A percentile compares a stretch with the other conserved stretches of the same genome.
Evolutionary conservation across 2,329 filamentous ascomycete genomes (phyloP).

Genomic region (Thelonectria olida): DNA sequence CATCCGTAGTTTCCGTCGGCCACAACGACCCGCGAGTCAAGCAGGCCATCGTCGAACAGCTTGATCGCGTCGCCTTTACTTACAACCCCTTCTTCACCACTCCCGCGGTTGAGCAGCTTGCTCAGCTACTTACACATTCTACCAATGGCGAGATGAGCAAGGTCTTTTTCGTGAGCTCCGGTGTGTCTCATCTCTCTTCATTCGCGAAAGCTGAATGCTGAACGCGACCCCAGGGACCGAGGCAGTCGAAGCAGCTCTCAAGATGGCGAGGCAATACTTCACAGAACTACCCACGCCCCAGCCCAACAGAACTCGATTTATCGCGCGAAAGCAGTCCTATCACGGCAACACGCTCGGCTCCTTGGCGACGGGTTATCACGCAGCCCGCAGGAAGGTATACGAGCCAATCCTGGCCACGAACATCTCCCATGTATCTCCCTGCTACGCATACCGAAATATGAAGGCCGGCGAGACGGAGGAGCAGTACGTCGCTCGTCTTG

Average conservation of each 20-base stretch:
- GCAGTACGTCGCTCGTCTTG: conserved; percentile 29
- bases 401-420: conserved; percentile 35
- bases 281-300: conserved; percentile 28
- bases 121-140: conserved; percentile 39
- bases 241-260: conserved; percentile 32
- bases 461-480: conserved; percentile 44
- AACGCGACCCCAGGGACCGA: conserved; percentile 23
- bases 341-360: conserved; percentile 32
- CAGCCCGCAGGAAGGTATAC: conserved; percentile 37
- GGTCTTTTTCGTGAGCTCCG: conserved; percentile 47
- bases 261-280: conserved; percentile 33
- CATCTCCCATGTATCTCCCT: conserved; percentile 41
- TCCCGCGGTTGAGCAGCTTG: conserved; percentile 30
- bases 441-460: conserved; percentile 38
- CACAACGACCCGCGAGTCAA: conserved; percentile 30
- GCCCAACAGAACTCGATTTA: conserved; percentile 23
- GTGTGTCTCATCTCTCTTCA: conserved; percentile 29
- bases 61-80: conserved; percentile 30
- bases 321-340: conserved; percentile 29
- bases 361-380: conserved; percentile 19
- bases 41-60: conserved; percentile 31
- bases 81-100: conserved; percentile 34
- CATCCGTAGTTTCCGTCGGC: conserved; percentile 31
- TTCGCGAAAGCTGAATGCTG: neutral
- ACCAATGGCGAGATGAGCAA: conserved; percentile 46